A percentile compares a stretch with the other conserved stretches of the same genome.
Conservation (phyloP, 495 filamentous ascomycete species). For the Cercophora sp. region DNA sequence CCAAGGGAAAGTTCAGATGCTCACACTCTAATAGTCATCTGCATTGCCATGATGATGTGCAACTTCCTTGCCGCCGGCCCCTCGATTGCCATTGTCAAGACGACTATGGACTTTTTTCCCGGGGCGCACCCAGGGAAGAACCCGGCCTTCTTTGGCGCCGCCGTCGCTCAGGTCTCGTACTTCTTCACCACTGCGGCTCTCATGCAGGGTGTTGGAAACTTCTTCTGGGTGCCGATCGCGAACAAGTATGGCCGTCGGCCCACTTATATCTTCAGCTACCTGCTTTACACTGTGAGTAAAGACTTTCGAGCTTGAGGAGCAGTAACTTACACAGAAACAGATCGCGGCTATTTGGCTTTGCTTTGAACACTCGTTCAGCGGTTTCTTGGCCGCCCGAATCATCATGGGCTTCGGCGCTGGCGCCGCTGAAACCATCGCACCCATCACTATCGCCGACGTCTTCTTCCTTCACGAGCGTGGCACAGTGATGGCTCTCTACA, state of each 20-base stretch:
- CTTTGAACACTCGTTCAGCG: slow-evolving; percentile 39
- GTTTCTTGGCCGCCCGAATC: slow-evolving; percentile 44
- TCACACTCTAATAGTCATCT: no score
- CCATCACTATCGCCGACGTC: slow-evolving; percentile 52
- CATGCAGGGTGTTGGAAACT: slow-evolving; percentile 46
- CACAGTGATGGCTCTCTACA: slow-evolving; percentile 46
- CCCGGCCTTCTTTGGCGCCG: slow-evolving; percentile 17
- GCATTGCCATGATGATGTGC: slow-evolving; percentile 51
- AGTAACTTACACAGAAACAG: slow-evolving; percentile 6
- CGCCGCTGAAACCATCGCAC: slow-evolving; percentile 50
- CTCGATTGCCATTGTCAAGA: slow-evolving; percentile 47
- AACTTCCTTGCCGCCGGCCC: slow-evolving; percentile 55
- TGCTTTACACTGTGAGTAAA: slow-evolving; percentile 34
- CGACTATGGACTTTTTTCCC: slow-evolving; percentile 45
- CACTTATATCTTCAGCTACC: slow-evolving; percentile 47
- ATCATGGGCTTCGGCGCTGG: slow-evolving; percentile 50
- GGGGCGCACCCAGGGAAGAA: slow-evolving; percentile 14
- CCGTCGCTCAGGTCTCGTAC: slow-evolving; percentile 46
- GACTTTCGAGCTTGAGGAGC: neutral
- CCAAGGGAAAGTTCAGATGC: no score
- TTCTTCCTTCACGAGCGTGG: slow-evolving; percentile 59
- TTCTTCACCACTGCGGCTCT: slow-evolving; percentile 52
- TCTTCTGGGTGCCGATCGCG: slow-evolving; percentile 54
- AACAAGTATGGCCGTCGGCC: slow-evolving; percentile 54
- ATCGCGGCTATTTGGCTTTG: slow-evolving; percentile 43